A percentile compares a stretch with the other conserved stretches of the same genome.
Conservation (phyloP, 2,329 filamentous ascomycete genomes). For the Botrytis byssoidea region DNA sequence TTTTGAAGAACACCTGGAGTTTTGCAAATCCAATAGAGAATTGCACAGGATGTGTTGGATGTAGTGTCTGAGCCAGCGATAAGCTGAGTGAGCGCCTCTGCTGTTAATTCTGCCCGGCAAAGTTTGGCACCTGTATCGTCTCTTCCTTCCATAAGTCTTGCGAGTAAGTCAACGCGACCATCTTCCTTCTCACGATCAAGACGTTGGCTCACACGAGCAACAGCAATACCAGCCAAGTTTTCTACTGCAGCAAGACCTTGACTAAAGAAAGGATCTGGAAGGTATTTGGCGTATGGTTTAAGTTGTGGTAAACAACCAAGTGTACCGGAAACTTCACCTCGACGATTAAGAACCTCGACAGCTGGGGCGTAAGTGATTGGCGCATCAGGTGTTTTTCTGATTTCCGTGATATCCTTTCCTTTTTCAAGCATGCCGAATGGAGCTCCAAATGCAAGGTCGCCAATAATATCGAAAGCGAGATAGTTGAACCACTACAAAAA, state of each 20-base stretch:
- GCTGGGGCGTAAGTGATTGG: constrained; percentile 70
- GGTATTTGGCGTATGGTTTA: constrained; percentile 74
- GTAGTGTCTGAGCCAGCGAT: constrained; percentile 79
- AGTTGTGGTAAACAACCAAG: constrained; percentile 72
- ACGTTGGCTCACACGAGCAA: constrained; percentile 77
- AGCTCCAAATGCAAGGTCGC: constrained; percentile 66
- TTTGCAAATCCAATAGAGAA: constrained; percentile 71
- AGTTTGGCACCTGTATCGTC: constrained; percentile 77
- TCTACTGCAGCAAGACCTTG: constrained; percentile 72
- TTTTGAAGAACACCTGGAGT: constrained; percentile 70
- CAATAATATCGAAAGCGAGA: constrained; percentile 55
- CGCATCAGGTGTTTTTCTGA: constrained; percentile 58
- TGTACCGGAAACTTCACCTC: constrained; percentile 81
- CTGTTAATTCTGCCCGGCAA: constrained; percentile 75
- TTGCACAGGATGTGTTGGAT: constrained; percentile 76
- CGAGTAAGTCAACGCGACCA: constrained; percentile 74
- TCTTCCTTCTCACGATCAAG: constrained; percentile 65
- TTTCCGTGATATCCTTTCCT: constrained; percentile 75
- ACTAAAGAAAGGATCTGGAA: constrained; percentile 80
- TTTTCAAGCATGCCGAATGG: constrained; percentile 81
- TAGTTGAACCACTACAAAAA: constrained; percentile 65
- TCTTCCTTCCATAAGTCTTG: constrained; percentile 79
- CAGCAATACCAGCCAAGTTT: constrained; percentile 82
- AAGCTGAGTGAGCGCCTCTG: constrained; percentile 85
- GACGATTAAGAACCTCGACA: constrained; percentile 83